Evolutionary conservation across 2,329 filamentous ascomycete genomes (phyloP), one percentile per base, ranked within the genome.

Genomic region (Colletotrichum graminicola): DNA sequence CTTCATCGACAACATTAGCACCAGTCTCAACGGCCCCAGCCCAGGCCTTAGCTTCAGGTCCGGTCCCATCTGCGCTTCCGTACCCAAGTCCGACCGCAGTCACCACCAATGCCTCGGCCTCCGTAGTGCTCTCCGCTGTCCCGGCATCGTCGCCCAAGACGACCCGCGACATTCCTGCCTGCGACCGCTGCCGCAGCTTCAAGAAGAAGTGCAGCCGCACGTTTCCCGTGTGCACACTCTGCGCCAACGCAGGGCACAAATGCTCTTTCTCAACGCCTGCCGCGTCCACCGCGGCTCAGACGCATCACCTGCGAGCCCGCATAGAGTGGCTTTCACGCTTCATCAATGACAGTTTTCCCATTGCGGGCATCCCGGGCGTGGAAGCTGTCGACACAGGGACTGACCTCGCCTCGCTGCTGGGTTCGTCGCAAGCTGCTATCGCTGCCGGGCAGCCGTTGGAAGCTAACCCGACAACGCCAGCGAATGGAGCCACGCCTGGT

Each of bases 191-290:
- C 74, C 82, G 83, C 56, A 79, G 77, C 73, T 82, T 84, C 75
- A 85, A 85, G 76, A 85, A 85, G 78, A 83, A 82, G 68, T 85
- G 83, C 74, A 83, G 80, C 56, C 78, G 82, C 47, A 83, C 81
- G 1, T 80, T 80, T 72, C 83, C 80, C 32, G 76, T 77, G 18
- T 85, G 83, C 74, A 77, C 79, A 5, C 77, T 83, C 1, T 84
- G 83, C 73, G 78, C 79, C 57, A 78, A 76, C 39, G 80, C 82
- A 12, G 82, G 81, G 23, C 78, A 82, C 54, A 78, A 78, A 43
- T 85, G 83, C 75, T 83, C 78, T 62, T 81, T 76, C 66, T 79
- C 75, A 14, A 78, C 77, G 12, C 76, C 77, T 47, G 75, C 76
- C 4, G 73, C 76, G 14, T 76, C 76, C n/a, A 76, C 76, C 43